Base-by-base conservation (phyloP, 1,284 basidiomycete species). In the Athelia psychrophila region DNA sequence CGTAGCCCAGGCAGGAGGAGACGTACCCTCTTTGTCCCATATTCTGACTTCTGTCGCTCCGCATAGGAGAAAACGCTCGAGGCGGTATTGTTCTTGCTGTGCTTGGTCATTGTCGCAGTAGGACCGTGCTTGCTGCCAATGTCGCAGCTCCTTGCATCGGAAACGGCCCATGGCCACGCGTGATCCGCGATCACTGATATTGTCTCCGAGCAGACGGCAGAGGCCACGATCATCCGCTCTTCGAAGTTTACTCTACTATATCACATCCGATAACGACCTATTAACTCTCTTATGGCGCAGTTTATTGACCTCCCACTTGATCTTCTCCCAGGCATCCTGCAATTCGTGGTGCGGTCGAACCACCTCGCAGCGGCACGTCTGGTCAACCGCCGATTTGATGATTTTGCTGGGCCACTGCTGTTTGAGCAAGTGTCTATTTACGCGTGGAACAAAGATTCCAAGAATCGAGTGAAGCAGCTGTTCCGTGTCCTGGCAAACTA, bases 51-150 rank as follows among this genome's bases (percentile, higher is more conserved):
- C 65, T 89, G 88, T 66, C 89, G 86, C 65, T 93, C 91, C 3
- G 88, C 89, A 61, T 93, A 91, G 19, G 89, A 91, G 68, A 93
- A 93, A 53, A 89, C 84, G 1, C 88, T 90, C 12, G 88, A 91
- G 8, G 88, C 87, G 3, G 91, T 93, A 64, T 93, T 93, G 68
- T 92, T 93, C 71, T 91, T 92, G 77, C 86, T 89, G 65, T 93
- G 90, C 70, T 91, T 91, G 49, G 89, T 90, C 89, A 92, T 92
- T 40, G 27, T 30, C 13, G 27, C 27, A 30, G 27, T 30, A n/a
- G n/a, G n/a, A n/a, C n/a, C n/a, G n/a, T n/a, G n/a, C n/a, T n/a
- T n/a, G n/a, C n/a, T n/a, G n/a, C n/a, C n/a, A n/a, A n/a, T n/a
- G n/a, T n/a, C n/a, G n/a, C n/a, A n/a, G n/a, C n/a, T n/a, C n/a